Base-by-base conservation (phyloP, 768 basidiomycete genomes). In the Phlebiopsis flavidoalba region DNA sequence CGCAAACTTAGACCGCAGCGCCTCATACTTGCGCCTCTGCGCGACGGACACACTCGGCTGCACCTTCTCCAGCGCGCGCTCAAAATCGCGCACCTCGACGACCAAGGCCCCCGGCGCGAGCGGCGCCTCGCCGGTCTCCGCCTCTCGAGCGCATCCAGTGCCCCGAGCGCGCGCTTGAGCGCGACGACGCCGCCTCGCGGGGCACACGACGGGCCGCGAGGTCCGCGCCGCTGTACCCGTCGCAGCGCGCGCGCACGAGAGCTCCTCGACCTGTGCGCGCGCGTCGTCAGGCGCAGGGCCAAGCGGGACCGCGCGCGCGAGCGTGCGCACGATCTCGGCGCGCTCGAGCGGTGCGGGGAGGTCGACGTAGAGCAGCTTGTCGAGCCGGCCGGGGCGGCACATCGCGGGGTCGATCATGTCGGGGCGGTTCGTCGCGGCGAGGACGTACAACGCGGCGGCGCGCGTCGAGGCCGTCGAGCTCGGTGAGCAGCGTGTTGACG, bases 321-420 rank as follows among this genome's bases (percentile, higher is more conserved):
- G 78, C 5, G 93, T 95, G 48, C 85, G 80, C 51, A 95, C 71
- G 62, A 98, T 96, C 71, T 97, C 95, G 6, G 80, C 83, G 21
- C 94, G 86, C 72, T 95, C 95, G 31, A 74, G 69, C 0, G 86
- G 64, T 0, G 79, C 75, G 21, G 95, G 95, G 0, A 96, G 79
- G 73, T 96, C 95, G 67, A 97, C 93, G 67, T 95, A 98, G 47
- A 97, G 80, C 5, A 96, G 81, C 72, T 97, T 97, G 76, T 97
- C 95, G 11, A 98, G 82, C 10, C 95, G 84, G 0, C 95, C 95
- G 0, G 95, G 95, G n/a, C 95, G 89, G 57, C 93, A 92, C 94
- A 96, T 95, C 7, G 95, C 95, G 0, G 95, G 95, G 69, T 98
- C 95, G 61, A 97, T 95, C 87, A 96, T 96, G 75, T 98, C 94